phyloP scores from a whole-genome alignment of 768 basidiomycete species.

The Dacryopinax spathularia region DNA sequence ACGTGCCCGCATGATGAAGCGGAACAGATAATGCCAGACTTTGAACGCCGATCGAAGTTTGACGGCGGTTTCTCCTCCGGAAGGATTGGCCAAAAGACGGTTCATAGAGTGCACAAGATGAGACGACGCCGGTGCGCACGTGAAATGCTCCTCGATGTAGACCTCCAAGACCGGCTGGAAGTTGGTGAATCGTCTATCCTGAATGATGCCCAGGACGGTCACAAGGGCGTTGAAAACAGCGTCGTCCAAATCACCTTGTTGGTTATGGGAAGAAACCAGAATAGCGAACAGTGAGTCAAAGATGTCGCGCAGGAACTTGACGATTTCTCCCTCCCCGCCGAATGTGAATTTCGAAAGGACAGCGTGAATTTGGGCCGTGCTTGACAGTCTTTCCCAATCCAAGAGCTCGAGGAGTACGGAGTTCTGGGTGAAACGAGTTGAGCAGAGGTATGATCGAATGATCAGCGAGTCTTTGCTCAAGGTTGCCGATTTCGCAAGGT shows the following conservation, averaged over 20 bases:
- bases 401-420: slow-evolving; percentile 64
- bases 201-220: slow-evolving; percentile 79
- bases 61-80: slow-evolving; percentile 55
- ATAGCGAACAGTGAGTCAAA: slow-evolving; percentile 90
- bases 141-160: slow-evolving; percentile 85
- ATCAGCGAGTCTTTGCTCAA: slow-evolving; percentile 63
- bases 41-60: slow-evolving; percentile 78
- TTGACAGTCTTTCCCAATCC: slow-evolving; percentile 59
- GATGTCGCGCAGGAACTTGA: slow-evolving; percentile 80
- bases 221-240: slow-evolving; percentile 84
- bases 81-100: slow-evolving; percentile 57
- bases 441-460: slow-evolving; percentile 81
- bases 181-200: slow-evolving; percentile 88
- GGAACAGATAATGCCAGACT: slow-evolving; percentile 95
- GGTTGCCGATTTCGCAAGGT: slow-evolving; percentile 49
- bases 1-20: slow-evolving; percentile 79
- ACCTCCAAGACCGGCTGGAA: slow-evolving; percentile 88
- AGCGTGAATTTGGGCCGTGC: slow-evolving; percentile 24
- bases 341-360: slow-evolving; percentile 77
- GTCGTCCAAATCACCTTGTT: slow-evolving; percentile 62
- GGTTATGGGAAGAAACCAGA: slow-evolving; percentile 59
- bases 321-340: slow-evolving; percentile 86
- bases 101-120: slow-evolving; percentile 84
- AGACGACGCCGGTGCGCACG: slow-evolving; percentile 60
- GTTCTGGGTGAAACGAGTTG: slow-evolving; percentile 85